A percentile compares a stretch with the other conserved stretches of the same genome.
Evolutionary conservation across 805 yeast species (phyloP).

Genomic region (Metschnikowia vanudenii): DNA sequence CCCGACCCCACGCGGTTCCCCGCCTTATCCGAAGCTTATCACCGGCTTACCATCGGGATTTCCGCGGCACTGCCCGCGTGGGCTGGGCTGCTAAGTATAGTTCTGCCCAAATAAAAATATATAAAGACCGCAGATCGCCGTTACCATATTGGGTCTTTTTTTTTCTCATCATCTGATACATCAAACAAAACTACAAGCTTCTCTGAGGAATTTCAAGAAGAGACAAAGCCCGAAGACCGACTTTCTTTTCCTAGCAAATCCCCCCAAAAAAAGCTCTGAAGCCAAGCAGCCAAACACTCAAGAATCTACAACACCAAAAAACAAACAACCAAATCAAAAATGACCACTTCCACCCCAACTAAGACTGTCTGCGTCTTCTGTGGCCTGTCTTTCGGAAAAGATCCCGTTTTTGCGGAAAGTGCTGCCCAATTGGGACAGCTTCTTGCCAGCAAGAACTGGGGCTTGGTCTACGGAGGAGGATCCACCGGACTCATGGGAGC

Average conservation of each 20-base stretch:
- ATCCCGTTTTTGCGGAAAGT: constrained; percentile 45
- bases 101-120: background rate
- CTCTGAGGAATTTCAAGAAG: no score
- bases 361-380: constrained; percentile 78
- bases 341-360: constrained; percentile 27
- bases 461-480: constrained; percentile 88
- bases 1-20: background rate
- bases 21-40: constrained; percentile 6
- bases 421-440: constrained; percentile 62
- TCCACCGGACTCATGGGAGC: constrained; percentile 82
- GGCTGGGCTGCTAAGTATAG: background rate
- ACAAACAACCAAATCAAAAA: constrained; percentile 5
- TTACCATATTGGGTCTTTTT: background rate
- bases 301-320: background rate
- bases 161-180: no score
- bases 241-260: background rate
- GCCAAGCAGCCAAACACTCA: background rate
- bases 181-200: no score
- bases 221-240: no score
- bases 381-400: constrained; percentile 75
- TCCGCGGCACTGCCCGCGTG: constrained; percentile 13
- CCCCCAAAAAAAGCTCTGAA: background rate
- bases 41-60: constrained; percentile 6
- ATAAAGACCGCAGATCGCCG: background rate
- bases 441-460: constrained; percentile 62